Evolutionary conservation across 495 filamentous ascomycete genomes (phyloP).

Genomic region (Aspergillus heteromorphus): DNA sequence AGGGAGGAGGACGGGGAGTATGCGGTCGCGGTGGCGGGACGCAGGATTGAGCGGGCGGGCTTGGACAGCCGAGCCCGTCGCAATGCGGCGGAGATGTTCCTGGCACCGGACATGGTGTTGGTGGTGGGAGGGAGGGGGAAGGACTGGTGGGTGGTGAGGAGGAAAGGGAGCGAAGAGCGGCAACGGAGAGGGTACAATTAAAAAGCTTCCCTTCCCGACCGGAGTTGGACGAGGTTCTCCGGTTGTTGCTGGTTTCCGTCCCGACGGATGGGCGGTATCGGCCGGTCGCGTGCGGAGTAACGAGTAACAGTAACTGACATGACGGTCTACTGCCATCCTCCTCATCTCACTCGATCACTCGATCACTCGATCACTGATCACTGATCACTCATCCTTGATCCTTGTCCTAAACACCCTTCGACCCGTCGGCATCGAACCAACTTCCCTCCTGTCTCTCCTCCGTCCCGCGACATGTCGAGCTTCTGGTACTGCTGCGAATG

Average conservation of each 20-base stretch:
- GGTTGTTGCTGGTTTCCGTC: background rate
- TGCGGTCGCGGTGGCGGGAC: slow-evolving; percentile 17
- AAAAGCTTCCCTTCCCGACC: slow-evolving; percentile 6
- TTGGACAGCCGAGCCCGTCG: slow-evolving; percentile 38
- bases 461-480: too few species aligned
- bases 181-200: slow-evolving; percentile 1
- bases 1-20: slow-evolving; percentile 19
- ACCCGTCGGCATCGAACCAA: too few species aligned
- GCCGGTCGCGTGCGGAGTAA: background rate
- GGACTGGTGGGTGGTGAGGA: slow-evolving; percentile 2
- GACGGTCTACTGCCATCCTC: too few species aligned
- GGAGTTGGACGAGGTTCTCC: background rate
- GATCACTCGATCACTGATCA: too few species aligned
- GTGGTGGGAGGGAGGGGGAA: background rate
- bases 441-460: too few species aligned
- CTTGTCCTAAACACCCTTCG: too few species aligned
- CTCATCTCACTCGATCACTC: too few species aligned
- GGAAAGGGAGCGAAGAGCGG: background rate
- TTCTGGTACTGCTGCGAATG: too few species aligned
- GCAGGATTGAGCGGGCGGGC: slow-evolving; percentile 22
- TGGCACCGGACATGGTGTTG: slow-evolving; percentile 33
- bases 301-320: too few species aligned
- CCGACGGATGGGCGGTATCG: background rate
- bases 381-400: too few species aligned
- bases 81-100: slow-evolving; percentile 34